These are phyloP conservation scores for Eucalyptus sp. DNA, from an alignment of 345 rosid genomes.

Conservation along the genomic window DNA sequence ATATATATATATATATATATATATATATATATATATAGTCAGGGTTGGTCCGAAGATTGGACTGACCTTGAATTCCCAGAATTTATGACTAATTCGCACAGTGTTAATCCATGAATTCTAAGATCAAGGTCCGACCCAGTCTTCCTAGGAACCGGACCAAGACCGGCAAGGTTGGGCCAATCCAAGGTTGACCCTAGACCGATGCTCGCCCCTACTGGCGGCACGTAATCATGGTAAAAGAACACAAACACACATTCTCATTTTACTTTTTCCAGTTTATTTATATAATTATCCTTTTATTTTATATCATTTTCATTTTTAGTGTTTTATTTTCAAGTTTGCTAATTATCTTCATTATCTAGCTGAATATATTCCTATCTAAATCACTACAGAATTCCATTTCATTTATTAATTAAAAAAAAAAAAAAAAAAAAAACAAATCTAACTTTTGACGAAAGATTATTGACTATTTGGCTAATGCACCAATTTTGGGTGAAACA, in stretches of 20 bases:
- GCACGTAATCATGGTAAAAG: background rate
- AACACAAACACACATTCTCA: background rate
- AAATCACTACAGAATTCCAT: background rate
- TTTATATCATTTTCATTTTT: background rate
- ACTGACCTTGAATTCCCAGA: fast-evolving
- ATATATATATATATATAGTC: too few relatives aligned
- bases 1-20: too few relatives aligned
- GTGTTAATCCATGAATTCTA: fast-evolving
- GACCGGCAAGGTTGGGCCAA: fast-evolving
- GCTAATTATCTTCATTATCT: background rate
- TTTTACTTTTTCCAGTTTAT: background rate
- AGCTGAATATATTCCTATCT: background rate
- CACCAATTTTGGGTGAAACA: background rate
- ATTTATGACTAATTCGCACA: fast-evolving
- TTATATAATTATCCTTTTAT: background rate
- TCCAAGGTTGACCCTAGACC: fast-evolving
- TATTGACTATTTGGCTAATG: background rate
- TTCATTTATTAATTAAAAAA: background rate
- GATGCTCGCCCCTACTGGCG: background rate
- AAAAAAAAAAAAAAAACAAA: too few relatives aligned
- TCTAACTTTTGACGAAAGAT: background rate
- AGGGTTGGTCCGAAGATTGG: fast-evolving
- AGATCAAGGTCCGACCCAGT: fast-evolving
- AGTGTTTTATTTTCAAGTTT: background rate
- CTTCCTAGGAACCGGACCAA: fast-evolving